These are phyloP conservation scores for Spergularia marina DNA, from an alignment of 148 eudicot species.

Conservation along the genomic window DNA sequence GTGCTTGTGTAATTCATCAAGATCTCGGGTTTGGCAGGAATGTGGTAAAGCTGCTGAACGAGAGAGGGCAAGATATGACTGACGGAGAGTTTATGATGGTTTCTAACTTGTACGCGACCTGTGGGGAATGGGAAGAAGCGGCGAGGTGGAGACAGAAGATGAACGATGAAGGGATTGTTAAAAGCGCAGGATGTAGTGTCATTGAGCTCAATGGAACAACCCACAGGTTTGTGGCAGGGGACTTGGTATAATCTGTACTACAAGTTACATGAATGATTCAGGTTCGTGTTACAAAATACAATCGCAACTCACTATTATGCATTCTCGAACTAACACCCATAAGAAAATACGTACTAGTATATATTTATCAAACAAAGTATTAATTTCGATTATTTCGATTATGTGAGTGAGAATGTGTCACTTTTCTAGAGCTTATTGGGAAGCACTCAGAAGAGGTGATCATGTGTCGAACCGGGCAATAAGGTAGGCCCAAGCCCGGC, in stretches of 20 bases:
- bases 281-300: no score
- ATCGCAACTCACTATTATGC: no score
- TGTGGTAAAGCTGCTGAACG: constrained; percentile 33
- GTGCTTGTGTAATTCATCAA: constrained; percentile 45
- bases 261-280: no score
- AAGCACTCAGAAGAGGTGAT: no score
- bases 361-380: no score
- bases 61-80: constrained; percentile 32
- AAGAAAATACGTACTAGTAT: no score
- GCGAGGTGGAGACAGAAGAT: constrained; percentile 41
- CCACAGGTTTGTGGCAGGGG: constrained; percentile 50
- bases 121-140: constrained; percentile 49
- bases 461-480: no score
- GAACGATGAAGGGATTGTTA: constrained; percentile 45
- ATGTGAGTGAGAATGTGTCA: no score
- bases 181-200: constrained; percentile 50
- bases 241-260: background rate
- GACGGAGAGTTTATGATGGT: constrained; percentile 46
- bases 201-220: constrained; percentile 40
- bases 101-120: constrained; percentile 47
- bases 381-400: no score
- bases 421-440: no score
- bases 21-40: constrained; percentile 30
- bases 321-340: no score
- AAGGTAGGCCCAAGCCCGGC: no score